These are phyloP conservation scores for Mortierella sp. DNA, from an alignment of 371 early-diverging fungal genomes.

Conservation along the genomic window DNA sequence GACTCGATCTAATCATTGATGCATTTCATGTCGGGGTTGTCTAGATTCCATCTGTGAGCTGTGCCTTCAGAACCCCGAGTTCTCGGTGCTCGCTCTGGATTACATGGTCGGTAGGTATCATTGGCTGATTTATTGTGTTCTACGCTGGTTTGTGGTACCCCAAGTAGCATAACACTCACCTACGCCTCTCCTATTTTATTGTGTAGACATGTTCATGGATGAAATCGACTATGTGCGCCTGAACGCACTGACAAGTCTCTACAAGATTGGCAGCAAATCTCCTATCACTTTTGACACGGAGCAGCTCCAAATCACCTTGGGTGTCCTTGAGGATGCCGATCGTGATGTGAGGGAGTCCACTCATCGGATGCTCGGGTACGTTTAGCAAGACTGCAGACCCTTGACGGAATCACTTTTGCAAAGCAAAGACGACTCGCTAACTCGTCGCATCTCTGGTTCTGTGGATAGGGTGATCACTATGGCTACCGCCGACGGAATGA, in stretches of 20 bases:
- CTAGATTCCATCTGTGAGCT: conserved; percentile 84
- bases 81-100: conserved; percentile 73
- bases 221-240: conserved; percentile 85
- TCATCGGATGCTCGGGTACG: conserved; percentile 72
- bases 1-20: background rate
- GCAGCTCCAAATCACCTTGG: conserved; percentile 77
- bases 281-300: conserved; percentile 76
- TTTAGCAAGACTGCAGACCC: background rate
- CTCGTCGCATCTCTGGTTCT: background rate
- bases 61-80: conserved; percentile 68
- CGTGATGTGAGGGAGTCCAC: conserved; percentile 71
- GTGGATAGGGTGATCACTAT: conserved; percentile 59
- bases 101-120: conserved; percentile 74
- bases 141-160: no score
- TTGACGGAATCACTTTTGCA: no score
- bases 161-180: no score
- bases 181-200: no score
- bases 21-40: background rate
- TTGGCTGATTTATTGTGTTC: background rate
- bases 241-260: conserved; percentile 81
- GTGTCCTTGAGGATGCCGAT: conserved; percentile 82
- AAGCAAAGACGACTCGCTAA: background rate
- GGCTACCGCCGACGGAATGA: conserved; percentile 50
- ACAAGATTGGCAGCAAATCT: conserved; percentile 70
- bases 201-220: conserved; percentile 92